phyloP scores from a whole-genome alignment of 1,139 yeast genomes.

The Sugiyamaella neomexicana region DNA sequence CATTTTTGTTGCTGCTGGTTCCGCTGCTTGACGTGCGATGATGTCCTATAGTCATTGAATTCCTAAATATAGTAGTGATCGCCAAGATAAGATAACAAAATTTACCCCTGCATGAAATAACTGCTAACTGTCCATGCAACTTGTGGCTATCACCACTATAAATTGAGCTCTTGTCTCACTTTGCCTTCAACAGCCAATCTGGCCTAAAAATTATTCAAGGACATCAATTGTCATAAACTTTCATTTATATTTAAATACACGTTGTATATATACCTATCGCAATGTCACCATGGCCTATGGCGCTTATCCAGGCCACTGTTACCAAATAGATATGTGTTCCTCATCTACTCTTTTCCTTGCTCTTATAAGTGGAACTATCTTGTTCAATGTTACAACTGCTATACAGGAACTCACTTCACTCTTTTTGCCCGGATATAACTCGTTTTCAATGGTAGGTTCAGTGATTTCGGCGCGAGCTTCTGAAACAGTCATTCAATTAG shows the following conservation, averaged over 20 bases:
- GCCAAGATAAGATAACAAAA: not conserved
- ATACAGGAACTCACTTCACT: not conserved
- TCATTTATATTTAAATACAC: no score
- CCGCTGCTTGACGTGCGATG: not conserved
- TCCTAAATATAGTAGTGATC: not conserved
- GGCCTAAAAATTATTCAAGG: not conserved
- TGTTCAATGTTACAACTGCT: not conserved
- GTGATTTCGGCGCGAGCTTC: not conserved
- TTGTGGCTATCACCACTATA: no score
- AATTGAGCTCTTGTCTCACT: not conserved
- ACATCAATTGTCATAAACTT: not conserved
- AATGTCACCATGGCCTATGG: not conserved
- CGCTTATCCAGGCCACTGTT: no score
- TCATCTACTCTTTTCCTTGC: not conserved
- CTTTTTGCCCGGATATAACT: not conserved
- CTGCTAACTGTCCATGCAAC: no score
- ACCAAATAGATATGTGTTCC: not conserved
- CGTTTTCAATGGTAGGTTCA: not conserved
- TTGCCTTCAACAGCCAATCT: not conserved
- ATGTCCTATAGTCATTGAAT: not conserved
- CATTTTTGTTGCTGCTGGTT: no score
- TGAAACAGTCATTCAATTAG: not conserved
- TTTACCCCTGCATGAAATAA: not conserved
- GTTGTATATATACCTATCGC: not conserved
- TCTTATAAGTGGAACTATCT: not conserved